Percentiles rank a stretch among this genome's conserved stretches.
Evolutionary conservation across 192 early-diverging fungal species (phyloP).

Genomic region (Coemansia sp.): DNA sequence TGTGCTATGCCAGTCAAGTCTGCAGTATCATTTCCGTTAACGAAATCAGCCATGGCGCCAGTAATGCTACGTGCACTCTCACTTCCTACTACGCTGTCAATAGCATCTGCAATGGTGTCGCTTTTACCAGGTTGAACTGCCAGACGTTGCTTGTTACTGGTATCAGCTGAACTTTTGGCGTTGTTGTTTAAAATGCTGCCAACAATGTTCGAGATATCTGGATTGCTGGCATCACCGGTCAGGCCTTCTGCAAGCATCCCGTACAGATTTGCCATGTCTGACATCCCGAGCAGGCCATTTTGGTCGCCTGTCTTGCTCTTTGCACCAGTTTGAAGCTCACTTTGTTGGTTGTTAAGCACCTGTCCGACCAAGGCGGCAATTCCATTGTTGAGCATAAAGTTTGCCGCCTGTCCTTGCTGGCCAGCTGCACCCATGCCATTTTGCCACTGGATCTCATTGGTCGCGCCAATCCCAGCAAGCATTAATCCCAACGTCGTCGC

Average conservation of each 20-base stretch:
- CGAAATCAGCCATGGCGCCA: conserved; percentile 26
- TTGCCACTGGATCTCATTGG: conserved; percentile 32
- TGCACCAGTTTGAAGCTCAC: neutral
- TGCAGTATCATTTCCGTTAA: conserved; percentile 38
- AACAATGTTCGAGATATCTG: conserved; percentile 6
- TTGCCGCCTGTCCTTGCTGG: conserved; percentile 5
- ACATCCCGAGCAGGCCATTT: neutral
- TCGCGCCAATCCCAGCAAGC: conserved; percentile 46
- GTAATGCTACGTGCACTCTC: conserved; percentile 19
- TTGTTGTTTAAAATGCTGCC: neutral
- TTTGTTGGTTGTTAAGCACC: conserved; percentile 1
- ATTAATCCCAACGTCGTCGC: conserved; percentile 40
- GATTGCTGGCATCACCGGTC: neutral
- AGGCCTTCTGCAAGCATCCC: conserved; percentile 9
- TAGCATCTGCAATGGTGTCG: conserved; percentile 1
- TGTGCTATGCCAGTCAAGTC: conserved; percentile 31
- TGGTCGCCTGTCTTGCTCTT: too few species aligned
- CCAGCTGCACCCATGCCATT: neutral
- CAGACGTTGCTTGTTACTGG: neutral
- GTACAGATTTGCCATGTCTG: conserved; percentile 6
- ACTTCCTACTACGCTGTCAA: conserved; percentile 1
- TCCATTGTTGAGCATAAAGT: conserved; percentile 23
- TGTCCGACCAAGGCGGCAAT: conserved; percentile 34
- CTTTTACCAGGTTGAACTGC: neutral
- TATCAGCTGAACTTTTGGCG: neutral